Evolutionary conservation across 2,329 filamentous ascomycete genomes (phyloP).

Genomic region (Tympanopsis confertula): DNA sequence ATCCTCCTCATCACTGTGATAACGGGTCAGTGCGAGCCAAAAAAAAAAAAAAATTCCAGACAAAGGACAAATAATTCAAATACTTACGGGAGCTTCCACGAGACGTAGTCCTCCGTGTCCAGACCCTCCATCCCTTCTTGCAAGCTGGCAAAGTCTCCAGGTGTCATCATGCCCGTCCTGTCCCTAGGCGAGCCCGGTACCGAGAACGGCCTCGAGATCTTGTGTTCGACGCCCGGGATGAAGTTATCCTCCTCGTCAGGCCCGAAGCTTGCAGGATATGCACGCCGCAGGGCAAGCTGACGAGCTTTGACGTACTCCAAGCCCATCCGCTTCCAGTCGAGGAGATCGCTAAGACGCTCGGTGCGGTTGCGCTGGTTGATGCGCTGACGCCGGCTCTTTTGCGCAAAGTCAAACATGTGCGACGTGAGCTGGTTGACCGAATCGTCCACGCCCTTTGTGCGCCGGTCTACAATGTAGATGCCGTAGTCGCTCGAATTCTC

Average conservation of each 20-base stretch:
- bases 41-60: background rate
- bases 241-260: slow-evolving; percentile 72
- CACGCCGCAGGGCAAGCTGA: slow-evolving; percentile 79
- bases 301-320: slow-evolving; percentile 98
- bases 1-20: slow-evolving; percentile 76
- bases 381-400: slow-evolving; percentile 86
- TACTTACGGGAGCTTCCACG: slow-evolving; percentile 95
- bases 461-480: slow-evolving; percentile 95
- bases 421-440: slow-evolving; percentile 89
- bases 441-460: slow-evolving; percentile 90
- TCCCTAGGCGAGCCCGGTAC: slow-evolving; percentile 88
- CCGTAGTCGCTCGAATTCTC: slow-evolving; percentile 97
- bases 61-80: slow-evolving; percentile 1
- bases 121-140: slow-evolving; percentile 90
- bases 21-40: background rate
- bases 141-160: slow-evolving; percentile 89
- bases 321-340: slow-evolving; percentile 99
- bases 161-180: slow-evolving; percentile 94
- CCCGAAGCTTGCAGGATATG: slow-evolving; percentile 78
- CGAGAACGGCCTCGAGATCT: slow-evolving; percentile 88
- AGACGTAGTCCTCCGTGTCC: slow-evolving; percentile 92
- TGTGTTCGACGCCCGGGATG: slow-evolving; percentile 84
- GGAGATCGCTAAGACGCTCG: slow-evolving; percentile 81
- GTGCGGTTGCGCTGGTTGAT: slow-evolving; percentile 98
- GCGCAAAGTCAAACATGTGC: slow-evolving; percentile 87